Percentiles rank a stretch among this genome's conserved stretches.
phyloP scores from a whole-genome alignment of 164 flowering plant genomes.

The Tetrastigma voinierianum region DNA sequence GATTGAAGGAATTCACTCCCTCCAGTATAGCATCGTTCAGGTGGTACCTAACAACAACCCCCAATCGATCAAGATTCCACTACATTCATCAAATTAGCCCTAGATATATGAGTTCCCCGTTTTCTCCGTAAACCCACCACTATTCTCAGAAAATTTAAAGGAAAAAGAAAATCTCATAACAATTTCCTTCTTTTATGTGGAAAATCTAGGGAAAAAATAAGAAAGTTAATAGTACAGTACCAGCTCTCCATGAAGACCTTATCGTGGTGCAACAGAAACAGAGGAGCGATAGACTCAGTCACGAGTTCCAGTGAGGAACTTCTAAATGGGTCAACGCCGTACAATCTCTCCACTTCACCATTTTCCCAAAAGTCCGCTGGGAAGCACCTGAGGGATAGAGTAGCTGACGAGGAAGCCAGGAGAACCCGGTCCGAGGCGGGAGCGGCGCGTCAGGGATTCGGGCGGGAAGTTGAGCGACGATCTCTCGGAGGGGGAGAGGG shows the following conservation, averaged over 20 bases:
- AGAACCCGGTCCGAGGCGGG: constrained; percentile 24
- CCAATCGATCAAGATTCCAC: not conserved
- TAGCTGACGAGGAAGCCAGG: constrained; percentile 18
- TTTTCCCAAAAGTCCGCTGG: not conserved
- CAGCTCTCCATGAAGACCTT: constrained; percentile 18
- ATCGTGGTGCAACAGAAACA: constrained; percentile 13
- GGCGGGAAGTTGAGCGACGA: constrained; percentile 13
- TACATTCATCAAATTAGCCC: not conserved
- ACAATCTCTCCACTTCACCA: constrained; percentile 18
- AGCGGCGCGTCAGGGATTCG: constrained; percentile 22
- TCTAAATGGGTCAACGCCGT: constrained; percentile 24
- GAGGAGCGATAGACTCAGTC: constrained; percentile 15
- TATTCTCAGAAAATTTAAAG: too few relatives aligned
- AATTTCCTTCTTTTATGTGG: too few relatives aligned
- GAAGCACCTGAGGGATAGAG: constrained; percentile 19
- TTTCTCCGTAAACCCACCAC: too few relatives aligned
- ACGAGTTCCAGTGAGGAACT: constrained; percentile 10
- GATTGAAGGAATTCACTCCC: constrained; percentile 38
- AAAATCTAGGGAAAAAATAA: too few relatives aligned
- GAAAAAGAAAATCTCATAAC: too few relatives aligned
- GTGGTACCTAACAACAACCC: constrained; percentile 20
- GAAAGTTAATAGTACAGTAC: too few relatives aligned
- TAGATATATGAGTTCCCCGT: too few relatives aligned
- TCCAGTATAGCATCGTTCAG: constrained; percentile 38
- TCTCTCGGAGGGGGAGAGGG: constrained; percentile 22